Percentiles rank a stretch among this genome's conserved stretches.
Conservation (phyloP, 441 rosid species). For the Syzygium malaccense region DNA sequence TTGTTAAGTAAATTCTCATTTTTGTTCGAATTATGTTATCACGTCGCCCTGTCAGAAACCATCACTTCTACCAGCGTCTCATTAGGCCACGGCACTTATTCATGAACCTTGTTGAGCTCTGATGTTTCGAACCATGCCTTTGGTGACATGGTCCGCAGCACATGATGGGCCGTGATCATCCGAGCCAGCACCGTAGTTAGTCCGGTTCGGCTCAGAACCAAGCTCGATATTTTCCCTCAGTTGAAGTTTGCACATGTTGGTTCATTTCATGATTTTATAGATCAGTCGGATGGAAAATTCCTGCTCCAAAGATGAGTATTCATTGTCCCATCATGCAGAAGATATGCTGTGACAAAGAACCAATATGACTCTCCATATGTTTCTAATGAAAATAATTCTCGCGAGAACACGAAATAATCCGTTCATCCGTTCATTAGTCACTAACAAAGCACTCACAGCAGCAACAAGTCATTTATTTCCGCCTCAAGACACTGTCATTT, state of each 20-base stretch:
- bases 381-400: neutral
- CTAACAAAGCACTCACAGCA: neutral
- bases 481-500: neutral
- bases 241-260: neutral
- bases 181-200: neutral
- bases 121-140: neutral
- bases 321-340: neutral
- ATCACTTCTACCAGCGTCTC: neutral
- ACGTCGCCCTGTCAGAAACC: neutral
- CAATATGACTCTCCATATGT: neutral
- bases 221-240: neutral
- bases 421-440: fast-evolving
- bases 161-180: neutral
- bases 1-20: neutral
- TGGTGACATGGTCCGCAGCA: neutral
- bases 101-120: neutral
- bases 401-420: fast-evolving
- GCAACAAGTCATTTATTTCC: neutral
- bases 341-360: neutral
- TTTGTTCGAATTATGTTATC: fast-evolving
- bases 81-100: too few relatives aligned
- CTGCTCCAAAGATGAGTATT: neutral
- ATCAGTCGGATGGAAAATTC: neutral
- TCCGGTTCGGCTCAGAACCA: neutral
- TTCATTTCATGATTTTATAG: neutral